Conservation (phyloP, 805 yeast species). For the Maudiozyma pseudohumilis region DNA sequence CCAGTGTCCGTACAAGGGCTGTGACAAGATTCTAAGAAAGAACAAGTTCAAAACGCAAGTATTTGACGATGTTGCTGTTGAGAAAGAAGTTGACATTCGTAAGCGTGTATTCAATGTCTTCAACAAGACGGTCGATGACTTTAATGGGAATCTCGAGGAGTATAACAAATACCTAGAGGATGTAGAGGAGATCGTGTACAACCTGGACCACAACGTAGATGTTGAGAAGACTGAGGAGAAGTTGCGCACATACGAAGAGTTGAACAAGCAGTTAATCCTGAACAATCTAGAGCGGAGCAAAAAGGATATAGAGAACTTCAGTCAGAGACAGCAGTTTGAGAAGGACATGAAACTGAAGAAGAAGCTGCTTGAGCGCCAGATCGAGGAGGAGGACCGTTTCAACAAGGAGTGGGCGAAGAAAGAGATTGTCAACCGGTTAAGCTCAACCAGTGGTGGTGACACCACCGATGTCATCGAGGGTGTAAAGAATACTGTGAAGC, state of each 20-base stretch:
- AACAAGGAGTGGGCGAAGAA: constrained; percentile 47
- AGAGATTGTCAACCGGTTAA: constrained; percentile 45
- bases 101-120: constrained; percentile 66
- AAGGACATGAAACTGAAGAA: constrained; percentile 49
- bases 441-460: constrained; percentile 27
- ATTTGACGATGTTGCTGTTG: constrained; percentile 84
- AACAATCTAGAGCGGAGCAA: constrained; percentile 67
- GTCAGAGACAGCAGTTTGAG: constrained; percentile 56
- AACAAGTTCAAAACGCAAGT: constrained; percentile 86
- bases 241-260: constrained; percentile 57
- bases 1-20: constrained; percentile 88
- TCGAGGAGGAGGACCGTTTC: constrained; percentile 47
- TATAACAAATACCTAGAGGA: constrained; percentile 76
- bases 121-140: constrained; percentile 73
- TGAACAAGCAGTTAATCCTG: constrained; percentile 63
- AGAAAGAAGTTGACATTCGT: constrained; percentile 85
- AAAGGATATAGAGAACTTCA: constrained; percentile 58
- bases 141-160: constrained; percentile 41
- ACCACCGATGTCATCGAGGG: constrained; percentile 43
- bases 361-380: constrained; percentile 48
- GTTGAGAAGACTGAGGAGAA: constrained; percentile 58
- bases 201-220: constrained; percentile 60
- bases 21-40: constrained; percentile 79
- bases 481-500: constrained; percentile 39
- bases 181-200: constrained; percentile 72